Evolutionary conservation across 2,329 filamentous ascomycete genomes (phyloP).

Genomic region (Cladorrhinum sp.): DNA sequence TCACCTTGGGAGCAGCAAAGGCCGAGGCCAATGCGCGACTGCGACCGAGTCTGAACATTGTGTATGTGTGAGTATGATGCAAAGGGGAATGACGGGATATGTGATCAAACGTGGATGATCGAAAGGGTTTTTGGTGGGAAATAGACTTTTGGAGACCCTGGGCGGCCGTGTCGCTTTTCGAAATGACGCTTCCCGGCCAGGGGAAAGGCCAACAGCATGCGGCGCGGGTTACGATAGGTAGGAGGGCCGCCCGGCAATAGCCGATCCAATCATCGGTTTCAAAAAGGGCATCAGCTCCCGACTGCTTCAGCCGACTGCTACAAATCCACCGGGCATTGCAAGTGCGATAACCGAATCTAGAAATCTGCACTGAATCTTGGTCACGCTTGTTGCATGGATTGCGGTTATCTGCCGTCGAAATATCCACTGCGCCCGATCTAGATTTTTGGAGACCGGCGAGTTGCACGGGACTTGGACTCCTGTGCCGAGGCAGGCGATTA

Average conservation of each 20-base stretch:
- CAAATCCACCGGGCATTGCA: background rate
- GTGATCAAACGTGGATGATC: conserved; percentile 1
- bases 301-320: conserved; percentile 5
- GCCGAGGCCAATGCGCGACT: conserved; percentile 77
- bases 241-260: conserved; percentile 6
- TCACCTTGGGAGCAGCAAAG: conserved; percentile 72
- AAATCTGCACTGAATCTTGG: background rate
- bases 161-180: conserved; percentile 18
- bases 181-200: conserved; percentile 26
- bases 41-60: conserved; percentile 87
- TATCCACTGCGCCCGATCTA: background rate
- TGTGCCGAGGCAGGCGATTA: background rate
- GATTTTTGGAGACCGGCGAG: background rate
- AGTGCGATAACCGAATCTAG: background rate
- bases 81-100: background rate
- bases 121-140: conserved; percentile 13
- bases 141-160: conserved; percentile 1
- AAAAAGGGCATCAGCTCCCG: background rate
- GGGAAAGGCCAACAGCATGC: background rate
- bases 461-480: background rate
- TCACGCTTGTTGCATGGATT: background rate
- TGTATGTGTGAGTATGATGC: conserved; percentile 30
- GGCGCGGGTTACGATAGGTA: conserved; percentile 10
- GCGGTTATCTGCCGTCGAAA: background rate
- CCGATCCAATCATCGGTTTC: conserved; percentile 15